phyloP scores from a whole-genome alignment of 2,329 filamentous ascomycete genomes.

The Hypocreales sp. region DNA sequence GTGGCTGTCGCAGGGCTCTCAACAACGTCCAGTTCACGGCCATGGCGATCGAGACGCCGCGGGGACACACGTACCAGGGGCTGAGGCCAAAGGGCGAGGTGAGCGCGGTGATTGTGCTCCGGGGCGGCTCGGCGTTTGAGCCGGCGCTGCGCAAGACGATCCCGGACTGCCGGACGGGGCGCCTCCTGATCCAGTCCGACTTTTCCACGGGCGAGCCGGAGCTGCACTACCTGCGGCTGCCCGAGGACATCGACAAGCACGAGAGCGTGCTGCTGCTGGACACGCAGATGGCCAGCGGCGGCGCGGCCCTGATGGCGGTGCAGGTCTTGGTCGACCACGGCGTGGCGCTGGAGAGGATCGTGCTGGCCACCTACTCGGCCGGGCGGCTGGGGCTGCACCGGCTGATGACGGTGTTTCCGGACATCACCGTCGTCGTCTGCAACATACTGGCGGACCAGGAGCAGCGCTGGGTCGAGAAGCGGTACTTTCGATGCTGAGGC shows the following conservation, averaged over 20 bases:
- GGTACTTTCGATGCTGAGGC: slow-evolving; percentile 70
- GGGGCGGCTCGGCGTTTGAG: slow-evolving; percentile 80
- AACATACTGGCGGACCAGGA: slow-evolving; percentile 70
- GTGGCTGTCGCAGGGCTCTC: slow-evolving; percentile 39
- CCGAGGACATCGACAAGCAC: slow-evolving; percentile 55
- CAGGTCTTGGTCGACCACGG: slow-evolving; percentile 92
- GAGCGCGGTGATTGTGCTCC: slow-evolving; percentile 75
- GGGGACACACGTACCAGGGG: slow-evolving; percentile 54
- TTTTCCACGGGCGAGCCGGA: slow-evolving; percentile 77
- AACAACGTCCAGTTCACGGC: slow-evolving; percentile 60
- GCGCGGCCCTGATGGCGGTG: slow-evolving; percentile 79
- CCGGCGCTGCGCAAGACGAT: slow-evolving; percentile 79
- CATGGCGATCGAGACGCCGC: slow-evolving; percentile 52
- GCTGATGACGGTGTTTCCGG: slow-evolving; percentile 76
- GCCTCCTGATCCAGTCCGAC: slow-evolving; percentile 83
- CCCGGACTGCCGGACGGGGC: slow-evolving; percentile 79
- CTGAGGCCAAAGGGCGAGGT: slow-evolving; percentile 56
- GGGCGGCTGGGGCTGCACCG: slow-evolving; percentile 73
- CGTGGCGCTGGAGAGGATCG: slow-evolving; percentile 67
- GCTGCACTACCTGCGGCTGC: slow-evolving; percentile 75
- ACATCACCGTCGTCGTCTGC: slow-evolving; percentile 73
- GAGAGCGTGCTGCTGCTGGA: slow-evolving; percentile 77
- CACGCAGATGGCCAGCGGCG: slow-evolving; percentile 87
- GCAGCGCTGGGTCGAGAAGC: slow-evolving; percentile 76
- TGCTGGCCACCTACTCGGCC: slow-evolving; percentile 85